Base-by-base conservation (phyloP, 2,329 filamentous ascomycete genomes). In the Verticillium nonalfalfae region DNA sequence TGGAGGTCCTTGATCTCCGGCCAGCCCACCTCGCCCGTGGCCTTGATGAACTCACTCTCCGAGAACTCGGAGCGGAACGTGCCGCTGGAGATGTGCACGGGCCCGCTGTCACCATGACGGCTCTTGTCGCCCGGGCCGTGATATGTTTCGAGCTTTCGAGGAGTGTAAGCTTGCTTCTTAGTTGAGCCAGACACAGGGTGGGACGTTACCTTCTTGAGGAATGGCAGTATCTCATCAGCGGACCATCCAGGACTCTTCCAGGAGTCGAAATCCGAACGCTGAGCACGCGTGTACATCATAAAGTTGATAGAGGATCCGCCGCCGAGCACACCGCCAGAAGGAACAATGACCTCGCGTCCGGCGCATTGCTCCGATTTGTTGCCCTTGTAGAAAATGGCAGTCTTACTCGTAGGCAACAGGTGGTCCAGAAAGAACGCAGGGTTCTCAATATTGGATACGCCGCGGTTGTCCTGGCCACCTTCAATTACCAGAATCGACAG, bases 341-440 rank as follows among this genome's bases (percentile, higher is more conserved):
- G 74, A 1, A 78, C 71, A 14, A 76, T 71, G 4, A 72, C 73
- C 59, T 76, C 74, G 18, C 81, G 73, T 7, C 76, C 75, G 54
- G 74, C 77, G 5, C 84, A 73, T 45, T 80, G 70, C 26, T 77
- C 71, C 1, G 77, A 77, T 31, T 78, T 68, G 52, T 78, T 79
- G 2, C 75, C 75, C 64, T 81, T 75, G 71, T 83, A 84, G 68
- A 84, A 84, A 59, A 75, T 69, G 9, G 80, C 77, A 1, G 77
- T 78, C 80, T 79, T 92, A 68, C 91, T 80, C 87, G 90, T 91
- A 76, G 79, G 34, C 87, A 89, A 74, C 87, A 92, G 73, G 91
- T 89, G 63, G 54, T 73, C 72, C 26, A 82, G 71, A 63, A 76
- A 85, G n/a, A 83, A 72, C 1, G 77, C 82, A 1, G 83, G 83